Evolutionary conservation across 306 rosid genomes (phyloP), one percentile per base, ranked within the genome.

Genomic region (Casuarina equisetifolia): DNA sequence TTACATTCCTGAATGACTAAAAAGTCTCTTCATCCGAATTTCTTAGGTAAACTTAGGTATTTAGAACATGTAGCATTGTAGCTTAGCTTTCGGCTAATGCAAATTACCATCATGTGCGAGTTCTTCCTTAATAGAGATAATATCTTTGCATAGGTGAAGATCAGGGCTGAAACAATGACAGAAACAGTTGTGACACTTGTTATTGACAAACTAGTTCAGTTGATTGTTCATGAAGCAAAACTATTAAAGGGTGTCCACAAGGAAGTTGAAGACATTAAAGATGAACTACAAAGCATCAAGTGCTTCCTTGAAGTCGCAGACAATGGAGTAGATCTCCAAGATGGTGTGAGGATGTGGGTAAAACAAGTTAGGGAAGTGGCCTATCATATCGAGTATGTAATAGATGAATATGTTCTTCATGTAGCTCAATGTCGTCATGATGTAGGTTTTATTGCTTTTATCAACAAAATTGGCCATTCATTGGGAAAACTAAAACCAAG

Each of bases 301-400:
- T 52, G 62, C 38, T 76, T 76, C 73, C 63, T 76, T 12, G 39
- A 76, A 9, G 79, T 63, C 6, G 79, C n/a, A 50, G 58, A 11
- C 4, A 55, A 49, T 2, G 51, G 32, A 25, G 16, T 19, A 9
- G 71, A 6, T 15, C 5, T 44, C 52, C 25, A 40, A 2, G 13
- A 35, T 39, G 73, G 53, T 4, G 40, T 76, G 1, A 76, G 51
- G 38, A 12, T 3, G 4, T 64, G 66, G 79, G 79, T 51, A 73
- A 20, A 76, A 35, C 39, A 51, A 52, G 36, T 76, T 7, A 76
- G 64, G 2, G 12, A 66, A 12, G 73, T 9, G 13, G 62, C 79
- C 1, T 76, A 46, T 64, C 51, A 64, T 6, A 16, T 66, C 2
- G 79, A 76, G 39, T 73, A 76, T 12, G 64, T 50, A 4, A 76